Evolutionary conservation across 108 stramenopile genomes (phyloP).

Genomic region (Skeletonema potamos): DNA sequence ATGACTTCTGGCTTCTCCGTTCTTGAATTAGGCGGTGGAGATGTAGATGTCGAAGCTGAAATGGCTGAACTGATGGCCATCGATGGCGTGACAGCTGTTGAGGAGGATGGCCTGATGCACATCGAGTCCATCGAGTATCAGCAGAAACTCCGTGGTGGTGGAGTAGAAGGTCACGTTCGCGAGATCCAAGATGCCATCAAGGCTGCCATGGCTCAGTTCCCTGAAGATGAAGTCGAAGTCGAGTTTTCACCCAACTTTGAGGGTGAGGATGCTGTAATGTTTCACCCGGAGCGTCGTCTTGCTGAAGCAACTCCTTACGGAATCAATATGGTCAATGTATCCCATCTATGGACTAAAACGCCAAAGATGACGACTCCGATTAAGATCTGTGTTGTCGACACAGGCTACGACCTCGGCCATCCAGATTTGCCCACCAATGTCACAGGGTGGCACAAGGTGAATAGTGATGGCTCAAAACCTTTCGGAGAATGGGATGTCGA

Average conservation of each 20-base stretch:
- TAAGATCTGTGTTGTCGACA: conserved; percentile 63
- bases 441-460: conserved; percentile 18
- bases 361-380: background rate
- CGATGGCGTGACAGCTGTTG: background rate
- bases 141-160: background rate
- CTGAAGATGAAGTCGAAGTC: too few relatives aligned
- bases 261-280: too few relatives aligned
- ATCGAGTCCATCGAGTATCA: background rate
- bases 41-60: background rate
- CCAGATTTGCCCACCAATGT: conserved; percentile 47
- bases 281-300: background rate
- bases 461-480: conserved; percentile 1
- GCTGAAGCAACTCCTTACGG: conserved; percentile 37
- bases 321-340: conserved; percentile 43
- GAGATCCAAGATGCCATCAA: too few relatives aligned
- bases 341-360: conserved; percentile 14
- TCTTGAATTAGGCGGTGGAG: too few relatives aligned
- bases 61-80: background rate
- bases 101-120: background rate
- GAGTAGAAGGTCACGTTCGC: too few relatives aligned
- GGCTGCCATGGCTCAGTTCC: too few relatives aligned
- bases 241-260: too few relatives aligned
- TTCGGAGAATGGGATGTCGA: conserved; percentile 44
- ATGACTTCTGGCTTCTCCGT: too few relatives aligned
- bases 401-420: conserved; percentile 51